Evolutionary conservation across 768 basidiomycete genomes (phyloP), one percentile per base, ranked within the genome.

Genomic region (Multifurca ochricompacta): DNA sequence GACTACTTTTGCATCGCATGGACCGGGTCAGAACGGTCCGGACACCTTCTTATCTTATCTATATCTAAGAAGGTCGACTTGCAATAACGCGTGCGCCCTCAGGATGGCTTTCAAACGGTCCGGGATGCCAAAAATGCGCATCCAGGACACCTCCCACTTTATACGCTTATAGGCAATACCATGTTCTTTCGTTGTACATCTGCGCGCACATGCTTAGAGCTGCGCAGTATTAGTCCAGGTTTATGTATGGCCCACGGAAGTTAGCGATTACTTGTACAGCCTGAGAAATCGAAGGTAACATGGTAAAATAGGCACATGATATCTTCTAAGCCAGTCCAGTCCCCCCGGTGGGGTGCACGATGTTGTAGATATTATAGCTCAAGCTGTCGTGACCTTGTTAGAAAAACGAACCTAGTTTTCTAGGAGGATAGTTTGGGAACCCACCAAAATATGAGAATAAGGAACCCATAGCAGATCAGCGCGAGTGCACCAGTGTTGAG

Each of bases 391-490:
- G 6, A 9, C 13, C 19, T 11, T 37, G 63, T 58, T 63, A 54
- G 63, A 41, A 47, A 45, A 25, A n/a, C n/a, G n/a, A 21, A 30
- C 9, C 1, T 1, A 39, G 27, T n/a, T 1, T 6, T 32, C 23
- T 21, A 19, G 25, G 23, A 16, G n/a, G 25, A 34, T 18, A 37
- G 4, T 21, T 19, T 23, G 25, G 23, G 21, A 18, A 52, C 91
- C 63, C 64, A 93, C 92, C 93, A 96, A 69, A 95, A 91, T 21
- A 87, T 74, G 69, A 92, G 90, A 34, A 97, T 79, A 64, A 75
- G 77, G 28, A 73, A 68, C 13, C 94, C 94, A 66, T 96, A 97
- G 10, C 79, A 66, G 18, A 80, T 76, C 55, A 97, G 69, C 10
- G 71, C 84, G 40, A 93, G 69, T 1, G 83, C 74, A 21, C 83